Percentiles rank a stretch among this genome's conserved stretches.
Conservation (phyloP, 2,329 filamentous ascomycete genomes). For the Rhinocladiella similis region DNA sequence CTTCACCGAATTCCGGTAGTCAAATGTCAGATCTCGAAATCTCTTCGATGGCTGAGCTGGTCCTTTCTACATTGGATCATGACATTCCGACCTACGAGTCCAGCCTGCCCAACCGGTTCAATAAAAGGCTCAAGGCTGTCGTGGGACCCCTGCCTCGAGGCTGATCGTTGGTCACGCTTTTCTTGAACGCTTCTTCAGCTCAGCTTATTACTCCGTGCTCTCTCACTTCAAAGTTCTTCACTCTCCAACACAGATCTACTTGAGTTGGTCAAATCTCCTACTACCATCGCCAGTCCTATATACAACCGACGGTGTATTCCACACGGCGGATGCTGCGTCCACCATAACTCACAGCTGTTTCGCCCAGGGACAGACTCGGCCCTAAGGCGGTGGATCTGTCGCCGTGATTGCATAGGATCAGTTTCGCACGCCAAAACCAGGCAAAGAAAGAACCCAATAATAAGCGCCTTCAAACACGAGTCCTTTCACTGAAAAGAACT, state of each 20-base stretch:
- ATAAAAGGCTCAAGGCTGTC: conserved; percentile 18
- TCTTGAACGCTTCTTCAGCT: conserved; percentile 15
- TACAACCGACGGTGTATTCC: no score
- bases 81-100: conserved; percentile 18
- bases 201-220: conserved; percentile 6
- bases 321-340: no score
- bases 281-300: neutral
- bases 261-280: neutral
- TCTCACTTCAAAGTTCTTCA: conserved; percentile 1
- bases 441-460: no score
- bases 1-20: conserved; percentile 25
- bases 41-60: conserved; percentile 23
- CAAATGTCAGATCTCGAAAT: conserved; percentile 24
- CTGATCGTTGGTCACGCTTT: conserved; percentile 15
- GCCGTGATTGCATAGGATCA: no score
- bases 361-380: no score
- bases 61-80: conserved; percentile 26
- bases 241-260: neutral
- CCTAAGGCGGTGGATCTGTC: no score
- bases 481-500: no score
- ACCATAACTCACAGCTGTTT: no score
- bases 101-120: conserved; percentile 18
- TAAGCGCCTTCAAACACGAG: no score
- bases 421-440: no score
- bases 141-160: conserved; percentile 20